Evolutionary conservation across 331 rosid genomes (phyloP).

Genomic region (Malus hybrid): DNA sequence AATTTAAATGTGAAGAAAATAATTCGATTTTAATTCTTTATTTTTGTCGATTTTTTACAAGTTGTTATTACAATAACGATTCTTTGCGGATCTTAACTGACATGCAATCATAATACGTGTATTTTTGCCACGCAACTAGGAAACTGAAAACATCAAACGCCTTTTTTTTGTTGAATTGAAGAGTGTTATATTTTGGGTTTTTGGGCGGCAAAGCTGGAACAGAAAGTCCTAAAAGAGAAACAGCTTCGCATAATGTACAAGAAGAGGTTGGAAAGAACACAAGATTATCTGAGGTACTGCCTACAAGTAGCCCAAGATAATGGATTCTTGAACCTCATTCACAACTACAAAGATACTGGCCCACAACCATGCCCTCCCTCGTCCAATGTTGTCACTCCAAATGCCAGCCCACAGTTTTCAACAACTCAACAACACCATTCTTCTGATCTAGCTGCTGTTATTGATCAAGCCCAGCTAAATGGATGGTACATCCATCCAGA

Average conservation of each 20-base stretch:
- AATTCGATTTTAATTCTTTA: too few relatives aligned
- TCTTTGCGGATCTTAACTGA: too few relatives aligned
- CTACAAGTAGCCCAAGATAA: conserved; percentile 73
- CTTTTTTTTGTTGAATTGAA: neutral
- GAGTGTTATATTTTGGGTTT: neutral
- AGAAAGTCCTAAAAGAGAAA: conserved; percentile 50
- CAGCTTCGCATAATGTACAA: conserved; percentile 31
- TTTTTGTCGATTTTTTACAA: too few relatives aligned
- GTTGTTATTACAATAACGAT: too few relatives aligned
- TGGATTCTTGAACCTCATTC: conserved; percentile 56
- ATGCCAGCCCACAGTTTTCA: conserved; percentile 13
- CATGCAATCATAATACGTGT: too few relatives aligned
- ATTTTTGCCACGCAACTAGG: too few relatives aligned
- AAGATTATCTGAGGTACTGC: conserved; percentile 57
- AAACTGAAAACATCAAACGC: too few relatives aligned
- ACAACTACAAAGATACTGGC: conserved; percentile 14
- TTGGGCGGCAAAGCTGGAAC: conserved; percentile 47
- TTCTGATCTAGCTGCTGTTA: conserved; percentile 33
- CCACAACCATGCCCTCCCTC: neutral
- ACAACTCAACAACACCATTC: conserved; percentile 18
- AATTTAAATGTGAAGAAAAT: too few relatives aligned
- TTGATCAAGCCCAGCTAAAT: conserved; percentile 43
- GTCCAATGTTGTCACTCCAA: neutral
- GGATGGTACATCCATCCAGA: conserved; percentile 67
- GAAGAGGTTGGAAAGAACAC: conserved; percentile 74